These are phyloP conservation scores for Puccinia sorghi DNA, from an alignment of 1,284 basidiomycete species.

Conservation along the genomic window DNA sequence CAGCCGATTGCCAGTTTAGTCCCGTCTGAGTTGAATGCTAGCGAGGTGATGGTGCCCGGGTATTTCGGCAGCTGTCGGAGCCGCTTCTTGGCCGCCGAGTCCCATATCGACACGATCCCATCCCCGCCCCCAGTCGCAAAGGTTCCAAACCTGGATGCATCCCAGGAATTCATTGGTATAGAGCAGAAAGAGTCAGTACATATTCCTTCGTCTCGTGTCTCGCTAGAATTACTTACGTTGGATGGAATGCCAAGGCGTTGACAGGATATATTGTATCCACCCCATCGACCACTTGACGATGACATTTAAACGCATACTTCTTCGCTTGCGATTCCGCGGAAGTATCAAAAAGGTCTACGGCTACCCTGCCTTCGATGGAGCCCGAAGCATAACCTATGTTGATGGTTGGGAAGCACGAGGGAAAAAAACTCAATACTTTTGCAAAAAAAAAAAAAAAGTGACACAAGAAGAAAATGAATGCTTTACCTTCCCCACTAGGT, in stretches of 20 bases:
- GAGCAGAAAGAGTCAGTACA: not conserved
- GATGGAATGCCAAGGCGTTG: constrained; percentile 91
- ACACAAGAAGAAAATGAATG: constrained; percentile 38
- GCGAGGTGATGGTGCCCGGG: constrained; percentile 67
- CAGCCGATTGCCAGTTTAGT: constrained; percentile 74
- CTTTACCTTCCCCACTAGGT: constrained; percentile 80
- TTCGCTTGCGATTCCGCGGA: constrained; percentile 71
- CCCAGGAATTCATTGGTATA: not conserved
- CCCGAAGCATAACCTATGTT: constrained; percentile 83
- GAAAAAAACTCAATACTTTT: constrained; percentile 17
- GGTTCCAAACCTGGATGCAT: constrained; percentile 72
- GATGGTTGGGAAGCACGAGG: not conserved
- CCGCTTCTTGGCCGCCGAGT: constrained; percentile 93
- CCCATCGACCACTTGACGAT: constrained; percentile 81
- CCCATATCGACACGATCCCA: constrained; percentile 89
- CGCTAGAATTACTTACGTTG: constrained; percentile 64
- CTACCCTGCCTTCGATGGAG: constrained; percentile 92
- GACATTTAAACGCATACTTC: constrained; percentile 99
- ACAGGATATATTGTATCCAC: constrained; percentile 99
- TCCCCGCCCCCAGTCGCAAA: constrained; percentile 94
- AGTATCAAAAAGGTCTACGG: constrained; percentile 94
- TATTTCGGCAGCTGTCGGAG: constrained; percentile 84
- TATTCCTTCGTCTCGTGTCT: not conserved
- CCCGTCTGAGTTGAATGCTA: constrained; percentile 81
- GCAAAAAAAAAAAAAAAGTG: constrained; percentile 39